phyloP scores from a whole-genome alignment of 2,329 filamentous ascomycete species.

The Penicillium brasilianum region DNA sequence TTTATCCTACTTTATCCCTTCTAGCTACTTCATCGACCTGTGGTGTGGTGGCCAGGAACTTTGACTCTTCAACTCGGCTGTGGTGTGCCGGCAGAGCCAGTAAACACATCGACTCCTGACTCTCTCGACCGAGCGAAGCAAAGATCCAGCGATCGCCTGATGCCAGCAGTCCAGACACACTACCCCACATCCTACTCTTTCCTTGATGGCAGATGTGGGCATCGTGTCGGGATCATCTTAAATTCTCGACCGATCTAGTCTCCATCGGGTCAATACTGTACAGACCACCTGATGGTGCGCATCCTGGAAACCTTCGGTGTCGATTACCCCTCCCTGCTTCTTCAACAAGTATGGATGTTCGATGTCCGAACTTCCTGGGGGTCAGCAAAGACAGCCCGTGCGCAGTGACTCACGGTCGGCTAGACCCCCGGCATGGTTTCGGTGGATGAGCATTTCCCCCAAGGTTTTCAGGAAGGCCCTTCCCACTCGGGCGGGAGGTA shows the following conservation, averaged over 20 bases:
- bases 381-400: constrained; percentile 12
- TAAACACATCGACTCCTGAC: background rate
- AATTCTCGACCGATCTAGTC: constrained; percentile 9
- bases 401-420: constrained; percentile 30
- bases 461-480: background rate
- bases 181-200: constrained; percentile 22
- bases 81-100: background rate
- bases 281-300: constrained; percentile 21
- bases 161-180: constrained; percentile 3
- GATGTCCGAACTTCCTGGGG: constrained; percentile 1
- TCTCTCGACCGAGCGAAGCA: constrained; percentile 6
- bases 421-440: constrained; percentile 10
- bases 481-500: constrained; percentile 15
- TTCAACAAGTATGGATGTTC: background rate
- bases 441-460: constrained; percentile 5
- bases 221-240: constrained; percentile 23
- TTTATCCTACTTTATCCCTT: too few species aligned
- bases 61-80: background rate
- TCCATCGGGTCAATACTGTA: constrained; percentile 11
- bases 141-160: constrained; percentile 20
- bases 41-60: background rate
- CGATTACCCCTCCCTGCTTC: background rate
- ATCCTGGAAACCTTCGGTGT: background rate
- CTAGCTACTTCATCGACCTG: background rate
- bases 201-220: constrained; percentile 7